Evolutionary conservation across 257 asterid species (phyloP), one percentile per base, ranked within the genome.

Genomic region (Solanum chaucha): DNA sequence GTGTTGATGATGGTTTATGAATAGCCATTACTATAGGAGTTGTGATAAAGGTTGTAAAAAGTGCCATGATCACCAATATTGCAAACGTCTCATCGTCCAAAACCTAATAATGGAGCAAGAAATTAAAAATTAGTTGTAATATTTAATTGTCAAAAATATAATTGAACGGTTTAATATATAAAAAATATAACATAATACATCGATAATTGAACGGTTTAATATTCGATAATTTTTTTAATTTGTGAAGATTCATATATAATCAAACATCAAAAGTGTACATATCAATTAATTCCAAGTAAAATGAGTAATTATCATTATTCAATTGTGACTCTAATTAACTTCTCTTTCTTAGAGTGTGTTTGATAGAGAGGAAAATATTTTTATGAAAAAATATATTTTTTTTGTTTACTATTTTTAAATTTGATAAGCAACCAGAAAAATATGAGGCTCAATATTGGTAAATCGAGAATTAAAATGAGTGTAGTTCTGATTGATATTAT

Each of bases 61-160:
- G 88, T 59, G 98, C 98, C 97, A 94, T 93, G 34, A 93, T 89
- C 51, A 94, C 95, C 48, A 94, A 88, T 84, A 94, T 93, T 6
- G 98, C 91, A 73, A 93, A 94, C 3, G 90, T 91, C 89, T 93
- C 95, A 36, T 94, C 96, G 40, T 93, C 90, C 40, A 94, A 87
- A 19, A 94, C 98, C 97, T 94, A 90, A 6, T 30, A 90, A 10
- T 30, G 5, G 10, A 26, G 10, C 8, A 71, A 85, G 0, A 13
- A 72, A 2, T 28, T 28, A 7, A 61, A 85, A 44, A 8, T 70
- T 30, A 70, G 24, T 28, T 8, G 13, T 61, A 9, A 77, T 17
- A 59, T 30, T 10, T 55, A 8, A 51, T 3, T 14, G 64, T 22
- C 15, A 85, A 10, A 26, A 55, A 17, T 55, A 55, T 55, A 55